phyloP scores from a whole-genome alignment of 768 basidiomycete genomes.

The Tylopilus sp. region DNA sequence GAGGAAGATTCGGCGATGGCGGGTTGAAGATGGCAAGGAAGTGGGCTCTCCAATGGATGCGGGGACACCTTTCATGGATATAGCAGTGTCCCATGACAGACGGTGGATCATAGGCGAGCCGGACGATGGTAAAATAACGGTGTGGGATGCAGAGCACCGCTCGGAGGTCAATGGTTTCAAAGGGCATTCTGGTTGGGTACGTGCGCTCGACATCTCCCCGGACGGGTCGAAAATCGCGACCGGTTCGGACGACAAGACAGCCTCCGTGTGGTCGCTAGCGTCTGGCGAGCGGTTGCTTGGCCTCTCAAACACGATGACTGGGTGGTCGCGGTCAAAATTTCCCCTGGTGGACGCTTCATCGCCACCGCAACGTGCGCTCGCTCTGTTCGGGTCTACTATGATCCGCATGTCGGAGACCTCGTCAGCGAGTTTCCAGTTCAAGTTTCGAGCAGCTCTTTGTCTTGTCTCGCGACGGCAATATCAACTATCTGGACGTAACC shows the following conservation, averaged over 20 bases:
- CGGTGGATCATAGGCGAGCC: constrained; percentile 2
- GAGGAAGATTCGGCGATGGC: constrained; percentile 3
- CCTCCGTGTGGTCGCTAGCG: constrained; percentile 3
- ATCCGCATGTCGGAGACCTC: not conserved
- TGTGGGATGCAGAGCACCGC: not conserved
- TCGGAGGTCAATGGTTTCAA: not conserved
- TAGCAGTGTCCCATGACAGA: constrained; percentile 2
- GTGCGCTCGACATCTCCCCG: constrained; percentile 1
- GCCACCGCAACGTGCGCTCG: constrained; percentile 2
- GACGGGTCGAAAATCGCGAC: not conserved
- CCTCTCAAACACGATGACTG: not conserved
- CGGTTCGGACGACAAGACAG: constrained; percentile 7
- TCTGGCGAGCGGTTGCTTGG: not conserved
- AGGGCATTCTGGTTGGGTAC: not conserved
- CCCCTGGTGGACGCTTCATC: constrained; percentile 2
- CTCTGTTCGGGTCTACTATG: constrained; percentile 4
- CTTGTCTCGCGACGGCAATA: not conserved
- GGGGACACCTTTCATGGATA: not conserved
- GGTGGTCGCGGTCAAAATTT: constrained; percentile 6
- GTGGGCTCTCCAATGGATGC: not conserved
- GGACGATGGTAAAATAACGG: not conserved
- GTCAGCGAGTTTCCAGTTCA: not conserved
- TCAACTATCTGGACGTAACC: constrained; percentile 3
- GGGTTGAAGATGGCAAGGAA: constrained; percentile 1
- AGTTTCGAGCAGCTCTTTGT: constrained; percentile 7